phyloP scores from a whole-genome alignment of 2,329 filamentous ascomycete species.

The Colletotrichum tropicicola region DNA sequence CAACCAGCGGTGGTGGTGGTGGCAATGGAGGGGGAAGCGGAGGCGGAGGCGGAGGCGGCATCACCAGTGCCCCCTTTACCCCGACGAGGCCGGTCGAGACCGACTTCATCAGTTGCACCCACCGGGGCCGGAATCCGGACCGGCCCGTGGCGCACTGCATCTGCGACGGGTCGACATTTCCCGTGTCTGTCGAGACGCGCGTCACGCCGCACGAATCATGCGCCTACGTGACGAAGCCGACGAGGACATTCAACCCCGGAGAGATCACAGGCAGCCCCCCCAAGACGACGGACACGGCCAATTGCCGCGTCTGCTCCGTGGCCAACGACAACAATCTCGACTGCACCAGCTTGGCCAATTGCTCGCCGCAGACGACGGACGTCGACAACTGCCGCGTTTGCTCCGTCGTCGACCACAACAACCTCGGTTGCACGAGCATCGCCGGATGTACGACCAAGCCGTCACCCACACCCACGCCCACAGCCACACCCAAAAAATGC shows the following conservation, averaged over 20 bases:
- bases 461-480: background rate
- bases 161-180: background rate
- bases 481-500: background rate
- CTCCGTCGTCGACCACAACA: background rate
- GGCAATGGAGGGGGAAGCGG: background rate
- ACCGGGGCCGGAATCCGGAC: background rate
- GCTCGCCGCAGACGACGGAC: background rate
- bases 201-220: background rate
- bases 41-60: background rate
- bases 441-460: background rate
- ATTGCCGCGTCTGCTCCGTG: background rate
- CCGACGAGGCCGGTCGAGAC: background rate
- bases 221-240: background rate
- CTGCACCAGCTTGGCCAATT: background rate
- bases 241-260: background rate
- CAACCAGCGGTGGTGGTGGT: background rate
- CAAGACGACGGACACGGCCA: background rate
- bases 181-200: background rate
- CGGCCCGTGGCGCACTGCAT: background rate
- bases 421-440: background rate
- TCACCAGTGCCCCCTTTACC: background rate
- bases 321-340: background rate
- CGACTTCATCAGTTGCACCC: background rate
- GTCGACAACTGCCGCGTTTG: background rate
- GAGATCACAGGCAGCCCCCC: background rate